Percentiles rank a stretch among this genome's conserved stretches.
These are phyloP conservation scores for Candida sithepensis DNA, from an alignment of 805 yeast species.

Conservation along the genomic window DNA sequence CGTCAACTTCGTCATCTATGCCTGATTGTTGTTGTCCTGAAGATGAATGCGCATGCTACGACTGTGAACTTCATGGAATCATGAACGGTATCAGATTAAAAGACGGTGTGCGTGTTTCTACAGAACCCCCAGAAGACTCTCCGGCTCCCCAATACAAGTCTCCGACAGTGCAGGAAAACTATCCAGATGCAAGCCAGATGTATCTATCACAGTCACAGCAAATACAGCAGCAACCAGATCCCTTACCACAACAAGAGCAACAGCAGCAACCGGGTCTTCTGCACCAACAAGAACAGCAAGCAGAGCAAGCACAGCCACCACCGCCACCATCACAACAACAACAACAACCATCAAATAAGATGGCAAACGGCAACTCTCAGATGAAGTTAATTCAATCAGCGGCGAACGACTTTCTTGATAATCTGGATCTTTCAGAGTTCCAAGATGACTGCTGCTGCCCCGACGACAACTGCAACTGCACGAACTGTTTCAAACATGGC, in stretches of 20 bases:
- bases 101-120: constrained; percentile 26
- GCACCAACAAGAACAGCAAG: not conserved
- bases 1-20: constrained; percentile 6
- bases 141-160: not conserved
- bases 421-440: constrained; percentile 19
- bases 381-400: constrained; percentile 8
- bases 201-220: not conserved
- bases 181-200: not conserved
- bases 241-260: not conserved
- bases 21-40: constrained; percentile 29
- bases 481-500: constrained; percentile 32
- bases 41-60: constrained; percentile 32
- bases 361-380: not conserved
- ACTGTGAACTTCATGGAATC: constrained; percentile 34
- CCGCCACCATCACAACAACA: not conserved
- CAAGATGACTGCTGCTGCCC: constrained; percentile 30
- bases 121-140: constrained; percentile 3
- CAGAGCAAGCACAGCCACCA: not conserved
- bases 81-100: constrained; percentile 26
- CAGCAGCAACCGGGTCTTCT: no score
- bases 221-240: not conserved
- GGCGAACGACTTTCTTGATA: constrained; percentile 21
- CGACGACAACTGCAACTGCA: constrained; percentile 29
- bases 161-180: not conserved
- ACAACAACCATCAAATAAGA: not conserved